phyloP scores from a whole-genome alignment of 192 early-diverging fungal species.

The Coemansia javaensis region DNA sequence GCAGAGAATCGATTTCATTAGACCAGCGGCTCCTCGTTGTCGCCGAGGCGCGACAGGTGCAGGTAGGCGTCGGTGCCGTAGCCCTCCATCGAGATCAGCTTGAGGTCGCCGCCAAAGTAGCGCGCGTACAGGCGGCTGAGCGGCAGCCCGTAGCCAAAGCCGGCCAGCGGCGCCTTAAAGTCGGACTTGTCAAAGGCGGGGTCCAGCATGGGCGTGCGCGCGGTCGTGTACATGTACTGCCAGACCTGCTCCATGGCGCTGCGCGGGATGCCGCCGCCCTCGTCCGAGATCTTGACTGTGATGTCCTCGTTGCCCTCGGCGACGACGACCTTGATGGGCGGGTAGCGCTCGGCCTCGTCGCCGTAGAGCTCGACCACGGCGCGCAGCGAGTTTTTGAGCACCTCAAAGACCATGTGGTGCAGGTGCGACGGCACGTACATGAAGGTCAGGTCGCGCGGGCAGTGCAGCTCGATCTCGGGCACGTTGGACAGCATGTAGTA shows the following conservation, averaged over 20 bases:
- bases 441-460: conserved; percentile 76
- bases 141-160: conserved; percentile 96
- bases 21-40: conserved; percentile 82
- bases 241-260: conserved; percentile 85
- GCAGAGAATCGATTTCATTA: conserved; percentile 18
- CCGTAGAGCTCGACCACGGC: conserved; percentile 91
- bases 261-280: conserved; percentile 89
- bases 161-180: conserved; percentile 75
- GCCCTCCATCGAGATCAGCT: conserved; percentile 92
- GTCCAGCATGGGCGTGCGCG: conserved; percentile 64
- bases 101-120: conserved; percentile 95
- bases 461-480: conserved; percentile 73
- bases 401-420: conserved; percentile 97
- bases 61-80: conserved; percentile 94
- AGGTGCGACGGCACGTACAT: conserved; percentile 95
- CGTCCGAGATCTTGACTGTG: conserved; percentile 93
- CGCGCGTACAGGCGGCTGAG: conserved; percentile 79
- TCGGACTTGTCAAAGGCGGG: conserved; percentile 69
- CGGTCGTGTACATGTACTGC: conserved; percentile 92
- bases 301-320: conserved; percentile 88
- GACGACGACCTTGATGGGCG: conserved; percentile 91
- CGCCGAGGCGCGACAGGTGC: conserved; percentile 82
- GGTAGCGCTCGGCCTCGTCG: conserved; percentile 77
- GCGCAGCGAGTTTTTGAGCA: conserved; percentile 93
- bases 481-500: conserved; percentile 80